Evolutionary conservation across 2,329 filamentous ascomycete genomes (phyloP).

Genomic region (Microcera coccophila): DNA sequence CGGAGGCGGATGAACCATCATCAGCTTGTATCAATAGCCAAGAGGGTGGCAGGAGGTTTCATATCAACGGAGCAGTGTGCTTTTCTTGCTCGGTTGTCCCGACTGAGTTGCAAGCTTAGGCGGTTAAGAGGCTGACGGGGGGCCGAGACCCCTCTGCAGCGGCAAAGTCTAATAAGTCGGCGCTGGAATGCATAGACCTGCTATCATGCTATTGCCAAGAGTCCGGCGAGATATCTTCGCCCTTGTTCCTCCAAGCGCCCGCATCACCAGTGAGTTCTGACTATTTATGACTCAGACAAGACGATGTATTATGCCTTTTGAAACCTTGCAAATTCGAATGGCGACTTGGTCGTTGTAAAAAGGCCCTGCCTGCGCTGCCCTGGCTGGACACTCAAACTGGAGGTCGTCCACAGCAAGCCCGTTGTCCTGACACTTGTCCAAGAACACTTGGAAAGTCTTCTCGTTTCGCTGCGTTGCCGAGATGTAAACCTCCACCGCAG

Average conservation of each 20-base stretch:
- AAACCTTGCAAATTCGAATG: slow-evolving; percentile 49
- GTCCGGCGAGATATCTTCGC: slow-evolving; percentile 1
- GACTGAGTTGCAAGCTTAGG: slow-evolving; percentile 10
- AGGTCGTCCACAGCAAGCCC: slow-evolving; percentile 42
- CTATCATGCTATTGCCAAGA: slow-evolving; percentile 1
- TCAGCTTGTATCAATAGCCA: not conserved
- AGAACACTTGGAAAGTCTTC: slow-evolving; percentile 63
- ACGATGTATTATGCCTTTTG: slow-evolving; percentile 16
- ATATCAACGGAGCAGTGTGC: slow-evolving; percentile 4
- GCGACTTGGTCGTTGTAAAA: slow-evolving; percentile 60
- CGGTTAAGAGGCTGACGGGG: slow-evolving; percentile 9
- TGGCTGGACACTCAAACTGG: slow-evolving; percentile 38
- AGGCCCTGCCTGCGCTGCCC: slow-evolving; percentile 52
- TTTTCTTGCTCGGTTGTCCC: slow-evolving; percentile 7
- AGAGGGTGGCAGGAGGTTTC: not conserved
- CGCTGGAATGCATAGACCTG: slow-evolving; percentile 22
- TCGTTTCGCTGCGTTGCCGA: slow-evolving; percentile 68
- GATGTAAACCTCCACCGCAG: slow-evolving; percentile 58
- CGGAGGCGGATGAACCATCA: slow-evolving; percentile 3
- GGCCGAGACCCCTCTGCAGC: slow-evolving; percentile 2
- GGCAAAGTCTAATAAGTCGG: slow-evolving; percentile 7
- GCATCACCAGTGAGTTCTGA: not conserved
- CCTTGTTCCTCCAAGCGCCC: not conserved
- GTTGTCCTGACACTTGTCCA: slow-evolving; percentile 52
- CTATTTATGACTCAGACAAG: not conserved